Conservation (phyloP, 495 filamentous ascomycete species). For the Aspergillus ostianus region DNA sequence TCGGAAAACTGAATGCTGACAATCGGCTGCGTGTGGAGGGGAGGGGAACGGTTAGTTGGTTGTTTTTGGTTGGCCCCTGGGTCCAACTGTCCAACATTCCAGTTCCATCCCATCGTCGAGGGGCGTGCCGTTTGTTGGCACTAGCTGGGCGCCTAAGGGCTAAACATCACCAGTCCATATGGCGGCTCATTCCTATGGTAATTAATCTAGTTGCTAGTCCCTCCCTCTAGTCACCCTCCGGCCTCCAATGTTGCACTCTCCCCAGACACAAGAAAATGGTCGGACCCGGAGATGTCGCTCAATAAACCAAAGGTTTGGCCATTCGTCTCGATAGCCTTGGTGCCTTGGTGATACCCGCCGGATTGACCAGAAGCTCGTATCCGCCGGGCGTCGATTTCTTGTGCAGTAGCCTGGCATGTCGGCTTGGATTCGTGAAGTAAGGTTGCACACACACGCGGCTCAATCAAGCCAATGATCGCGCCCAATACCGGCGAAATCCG, state of each 20-base stretch:
- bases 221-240: not conserved
- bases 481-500: constrained; percentile 18
- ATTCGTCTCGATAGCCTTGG: not conserved
- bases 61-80: not conserved
- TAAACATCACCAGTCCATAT: not conserved
- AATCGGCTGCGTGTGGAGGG: constrained; percentile 2
- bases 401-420: not conserved
- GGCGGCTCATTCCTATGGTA: not conserved
- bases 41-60: not conserved
- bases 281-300: not conserved
- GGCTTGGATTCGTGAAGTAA: constrained; percentile 5
- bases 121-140: not conserved
- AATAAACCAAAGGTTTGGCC: not conserved
- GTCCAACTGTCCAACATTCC: not conserved
- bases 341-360: not conserved
- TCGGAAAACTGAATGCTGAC: constrained; percentile 11
- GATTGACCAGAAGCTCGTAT: constrained; percentile 10
- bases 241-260: not conserved
- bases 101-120: not conserved
- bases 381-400: constrained; percentile 1
- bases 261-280: not conserved
- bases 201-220: not conserved
- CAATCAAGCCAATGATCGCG: constrained; percentile 4
- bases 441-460: constrained; percentile 15
- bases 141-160: constrained; percentile 3